Conservation (phyloP, 345 rosid species). For the Kandelia obovata region DNA sequence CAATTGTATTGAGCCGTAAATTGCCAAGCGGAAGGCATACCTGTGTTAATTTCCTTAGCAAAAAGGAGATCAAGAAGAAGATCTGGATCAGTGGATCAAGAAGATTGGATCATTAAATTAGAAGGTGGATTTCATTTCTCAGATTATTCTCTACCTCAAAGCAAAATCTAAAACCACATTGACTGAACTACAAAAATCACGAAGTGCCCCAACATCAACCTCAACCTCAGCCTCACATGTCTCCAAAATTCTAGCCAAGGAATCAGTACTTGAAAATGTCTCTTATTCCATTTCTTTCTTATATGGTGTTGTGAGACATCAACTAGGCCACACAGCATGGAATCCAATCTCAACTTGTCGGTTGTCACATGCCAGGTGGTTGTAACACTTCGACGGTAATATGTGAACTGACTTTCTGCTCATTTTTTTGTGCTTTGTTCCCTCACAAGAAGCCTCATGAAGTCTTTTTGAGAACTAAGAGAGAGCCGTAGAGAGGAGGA, state of each 20-base stretch:
- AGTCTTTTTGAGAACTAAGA: neutral
- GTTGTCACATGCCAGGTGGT: constrained; percentile 53
- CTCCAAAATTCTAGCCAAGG: constrained; percentile 12
- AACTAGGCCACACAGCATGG: constrained; percentile 32
- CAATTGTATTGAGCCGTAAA: neutral
- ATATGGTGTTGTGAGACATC: neutral
- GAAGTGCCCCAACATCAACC: neutral
- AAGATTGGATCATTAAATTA: too few relatives aligned
- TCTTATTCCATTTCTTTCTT: neutral
- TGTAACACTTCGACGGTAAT: constrained; percentile 27
- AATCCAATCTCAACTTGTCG: constrained; percentile 47
- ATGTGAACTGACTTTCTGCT: constrained; percentile 57
- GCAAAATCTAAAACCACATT: constrained; percentile 13
- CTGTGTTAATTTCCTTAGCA: neutral
- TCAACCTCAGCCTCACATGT: constrained; percentile 35
- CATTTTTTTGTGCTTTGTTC: constrained; percentile 24
- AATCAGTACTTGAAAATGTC: neutral
- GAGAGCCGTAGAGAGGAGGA: too few relatives aligned
- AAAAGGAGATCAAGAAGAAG: neutral
- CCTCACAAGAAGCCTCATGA: neutral
- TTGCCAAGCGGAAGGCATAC: neutral
- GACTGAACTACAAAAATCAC: constrained; percentile 4
- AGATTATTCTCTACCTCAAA: neutral
- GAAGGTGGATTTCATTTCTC: too few relatives aligned
- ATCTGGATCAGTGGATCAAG: neutral